Evolutionary conservation across 441 rosid species (phyloP), one percentile per base, ranked within the genome.

Genomic region (Brassica balearica): DNA sequence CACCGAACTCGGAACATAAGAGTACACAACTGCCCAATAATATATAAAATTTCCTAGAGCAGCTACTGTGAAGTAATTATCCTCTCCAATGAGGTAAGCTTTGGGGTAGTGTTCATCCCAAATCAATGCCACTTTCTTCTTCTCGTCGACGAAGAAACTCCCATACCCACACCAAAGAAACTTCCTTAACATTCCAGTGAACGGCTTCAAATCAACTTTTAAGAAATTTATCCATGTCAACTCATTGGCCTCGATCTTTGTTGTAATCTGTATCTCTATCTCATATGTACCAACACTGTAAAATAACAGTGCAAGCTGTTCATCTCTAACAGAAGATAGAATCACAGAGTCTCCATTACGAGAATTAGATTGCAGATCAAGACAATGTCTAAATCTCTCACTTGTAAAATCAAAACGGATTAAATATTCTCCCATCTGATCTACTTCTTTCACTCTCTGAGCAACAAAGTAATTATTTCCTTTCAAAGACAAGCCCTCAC

Each of bases 271-370:
- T 51, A 51, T 51, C 56, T 51, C 56, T 1, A 25, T 61, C 65
- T 61, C 65, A 12, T 1, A 2, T 12, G 19, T 25, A 61, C 5
- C 17, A 19, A 1, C 12, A 23, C 62, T 0, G 29, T 58, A 9
- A 59, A 23, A 22, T 4, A 60, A 60, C 34, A 23, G 8, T 61
- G 38, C 65, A 11, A 60, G 65, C 38, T 61, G 19, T 11, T 61
- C 65, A 12, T 61, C 65, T n/a, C 66, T n/a, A 27, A n/a, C 66
- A 62, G 66, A 2, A 62, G 10, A 62, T 27, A 62, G 38, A 62
- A 62, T 27, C 65, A 25, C 66, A 62, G 41, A 62, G 17, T 62
- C 66, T 29, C 20, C 41, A n/a, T 1, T 3, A 62, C 20, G 1
- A 6, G 19, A 27, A 20, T 62, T 29, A 62, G 32, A 61, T 29